Evolutionary conservation across 306 rosid genomes (phyloP).

Genomic region (Argentina anserina): DNA sequence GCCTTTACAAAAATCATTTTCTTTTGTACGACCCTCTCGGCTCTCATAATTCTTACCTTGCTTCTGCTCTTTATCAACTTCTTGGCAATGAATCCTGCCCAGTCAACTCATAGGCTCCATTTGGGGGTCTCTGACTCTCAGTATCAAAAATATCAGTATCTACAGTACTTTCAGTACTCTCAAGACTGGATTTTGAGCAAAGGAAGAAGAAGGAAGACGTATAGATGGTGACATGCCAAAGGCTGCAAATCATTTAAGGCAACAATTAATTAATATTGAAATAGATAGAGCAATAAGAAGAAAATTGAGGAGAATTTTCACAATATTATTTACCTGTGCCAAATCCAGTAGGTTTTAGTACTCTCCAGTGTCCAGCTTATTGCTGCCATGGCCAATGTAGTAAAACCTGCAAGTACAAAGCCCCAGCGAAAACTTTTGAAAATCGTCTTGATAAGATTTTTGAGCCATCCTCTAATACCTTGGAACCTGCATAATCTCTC

Average conservation of each 20-base stretch:
- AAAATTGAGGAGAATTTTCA: conserved; percentile 1
- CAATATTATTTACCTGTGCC: conserved; percentile 73
- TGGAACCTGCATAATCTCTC: conserved; percentile 51
- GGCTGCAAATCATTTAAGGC: conserved; percentile 50
- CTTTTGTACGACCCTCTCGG: background rate
- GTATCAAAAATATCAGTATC: conserved; percentile 17
- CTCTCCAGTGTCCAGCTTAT: conserved; percentile 76
- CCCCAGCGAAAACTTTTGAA: conserved; percentile 71
- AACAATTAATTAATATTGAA: background rate
- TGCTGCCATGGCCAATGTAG: conserved; percentile 69
- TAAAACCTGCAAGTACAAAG: conserved; percentile 62
- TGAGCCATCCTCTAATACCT: conserved; percentile 56
- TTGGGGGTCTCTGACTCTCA: conserved; percentile 25
- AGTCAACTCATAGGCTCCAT: conserved; percentile 39
- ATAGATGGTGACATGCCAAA: conserved; percentile 84
- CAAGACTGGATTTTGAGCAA: conserved; percentile 49
- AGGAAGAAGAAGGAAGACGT: conserved; percentile 80
- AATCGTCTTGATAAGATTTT: conserved; percentile 46
- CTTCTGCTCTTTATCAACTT: background rate
- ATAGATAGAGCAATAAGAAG: conserved; percentile 14
- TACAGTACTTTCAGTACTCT: background rate
- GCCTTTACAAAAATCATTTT: background rate
- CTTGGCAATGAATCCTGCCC: conserved; percentile 44
- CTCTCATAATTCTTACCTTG: background rate
- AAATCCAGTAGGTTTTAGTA: conserved; percentile 82